Percentiles rank a stretch among this genome's conserved stretches.
phyloP scores from a whole-genome alignment of 2,329 filamentous ascomycete genomes.

The Fusarium mangiferae region DNA sequence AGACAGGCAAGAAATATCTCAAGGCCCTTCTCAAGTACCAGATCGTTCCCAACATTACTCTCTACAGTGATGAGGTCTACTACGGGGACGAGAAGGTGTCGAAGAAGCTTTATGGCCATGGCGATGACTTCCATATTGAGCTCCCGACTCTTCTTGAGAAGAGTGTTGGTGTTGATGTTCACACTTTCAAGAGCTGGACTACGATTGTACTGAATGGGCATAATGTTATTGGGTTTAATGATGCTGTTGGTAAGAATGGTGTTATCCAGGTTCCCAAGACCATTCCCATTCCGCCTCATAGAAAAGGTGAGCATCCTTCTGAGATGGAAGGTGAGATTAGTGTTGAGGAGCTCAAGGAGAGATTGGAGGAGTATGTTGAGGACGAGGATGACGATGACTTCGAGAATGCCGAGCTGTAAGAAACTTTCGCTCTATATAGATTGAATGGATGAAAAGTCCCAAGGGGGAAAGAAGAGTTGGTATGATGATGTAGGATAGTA shows the following conservation, averaged over 20 bases:
- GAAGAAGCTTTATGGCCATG: slow-evolving; percentile 37
- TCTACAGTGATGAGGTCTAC: slow-evolving; percentile 89
- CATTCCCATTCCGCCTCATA: slow-evolving; percentile 81
- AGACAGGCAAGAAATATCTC: slow-evolving; percentile 78
- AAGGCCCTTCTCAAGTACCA: slow-evolving; percentile 83
- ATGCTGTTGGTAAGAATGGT: slow-evolving; percentile 80
- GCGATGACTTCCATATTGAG: slow-evolving; percentile 66
- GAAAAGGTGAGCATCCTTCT: slow-evolving; percentile 18
- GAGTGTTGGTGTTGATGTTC: slow-evolving; percentile 76
- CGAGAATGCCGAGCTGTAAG: slow-evolving; percentile 28
- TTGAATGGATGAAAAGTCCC: not conserved
- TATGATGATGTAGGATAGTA: accelerated
- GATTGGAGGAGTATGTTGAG: slow-evolving; percentile 45
- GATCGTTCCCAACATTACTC: slow-evolving; percentile 75
- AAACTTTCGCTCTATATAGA: accelerated
- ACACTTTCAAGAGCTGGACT: slow-evolving; percentile 73
- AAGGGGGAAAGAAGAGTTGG: accelerated
- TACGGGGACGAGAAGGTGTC: slow-evolving; percentile 42
- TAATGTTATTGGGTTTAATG: slow-evolving; percentile 70
- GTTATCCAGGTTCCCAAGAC: slow-evolving; percentile 81
- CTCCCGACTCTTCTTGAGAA: slow-evolving; percentile 77
- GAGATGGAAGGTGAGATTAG: slow-evolving; percentile 37
- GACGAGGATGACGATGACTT: not conserved
- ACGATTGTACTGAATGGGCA: slow-evolving; percentile 81
- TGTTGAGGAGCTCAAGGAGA: slow-evolving; percentile 45